Evolutionary conservation across 1,284 basidiomycete genomes (phyloP).

Genomic region (Lentinula novae-zelandiae): DNA sequence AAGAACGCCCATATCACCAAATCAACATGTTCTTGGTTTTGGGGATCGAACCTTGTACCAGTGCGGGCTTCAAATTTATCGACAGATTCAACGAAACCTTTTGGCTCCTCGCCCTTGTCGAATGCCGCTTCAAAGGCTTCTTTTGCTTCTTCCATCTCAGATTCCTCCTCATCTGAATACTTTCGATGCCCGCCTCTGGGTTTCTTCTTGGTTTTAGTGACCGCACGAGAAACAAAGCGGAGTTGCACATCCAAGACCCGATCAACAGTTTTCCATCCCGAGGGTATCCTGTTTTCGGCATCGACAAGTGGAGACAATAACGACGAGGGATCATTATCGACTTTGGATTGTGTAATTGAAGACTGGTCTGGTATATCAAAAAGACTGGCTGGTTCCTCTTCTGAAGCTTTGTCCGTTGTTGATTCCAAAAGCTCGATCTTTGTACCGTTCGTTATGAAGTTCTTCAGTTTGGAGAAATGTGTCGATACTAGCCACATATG

Average conservation of each 20-base stretch:
- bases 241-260: slow-evolving; percentile 76
- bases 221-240: slow-evolving; percentile 37
- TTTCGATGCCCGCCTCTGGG: slow-evolving; percentile 19
- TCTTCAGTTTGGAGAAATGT: slow-evolving; percentile 58
- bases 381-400: slow-evolving; percentile 25
- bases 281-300: slow-evolving; percentile 70
- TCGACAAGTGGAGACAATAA: slow-evolving; percentile 41
- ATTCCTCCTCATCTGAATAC: slow-evolving; percentile 23
- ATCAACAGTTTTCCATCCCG: slow-evolving; percentile 75
- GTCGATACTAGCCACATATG: slow-evolving; percentile 83
- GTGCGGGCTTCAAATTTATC: slow-evolving; percentile 57
- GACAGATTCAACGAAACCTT: slow-evolving; percentile 47
- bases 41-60: slow-evolving; percentile 37
- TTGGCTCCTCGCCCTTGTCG: slow-evolving; percentile 56
- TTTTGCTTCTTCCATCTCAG: slow-evolving; percentile 29
- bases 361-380: slow-evolving; percentile 27
- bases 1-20: slow-evolving; percentile 75
- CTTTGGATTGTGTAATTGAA: slow-evolving; percentile 24
- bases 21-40: slow-evolving; percentile 45
- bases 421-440: slow-evolving; percentile 62
- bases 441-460: slow-evolving; percentile 73
- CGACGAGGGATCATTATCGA: slow-evolving; percentile 14
- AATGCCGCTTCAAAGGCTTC: slow-evolving; percentile 39
- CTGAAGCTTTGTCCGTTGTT: slow-evolving; percentile 30
- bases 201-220: slow-evolving; percentile 25